Base-by-base conservation (phyloP, 164 flowering plant species). In the Berberis thunbergii region DNA sequence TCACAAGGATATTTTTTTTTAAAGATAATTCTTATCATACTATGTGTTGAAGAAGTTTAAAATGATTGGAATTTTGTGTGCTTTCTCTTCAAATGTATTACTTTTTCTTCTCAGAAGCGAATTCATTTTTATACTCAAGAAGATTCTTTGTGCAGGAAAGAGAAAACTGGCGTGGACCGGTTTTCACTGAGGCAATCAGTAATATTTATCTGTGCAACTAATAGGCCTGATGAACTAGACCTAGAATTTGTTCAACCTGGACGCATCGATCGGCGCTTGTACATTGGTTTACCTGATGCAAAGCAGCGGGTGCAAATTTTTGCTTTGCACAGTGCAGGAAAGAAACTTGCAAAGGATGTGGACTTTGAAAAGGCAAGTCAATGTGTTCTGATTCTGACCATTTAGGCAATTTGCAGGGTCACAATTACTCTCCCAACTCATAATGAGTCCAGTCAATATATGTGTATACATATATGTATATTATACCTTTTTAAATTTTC, bases 141-240 rank as follows among this genome's bases (percentile, higher is more conserved):
- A 42, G 4, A 41, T 50, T 10, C 55, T 43, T 6, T 64, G 12
- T 67, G 13, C 77, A 94, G 99, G 69, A 89, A 84, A 77, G 97
- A 86, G 64, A 87, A 72, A 78, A 91, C 80, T 50, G 99, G 99
- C 8, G 76, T 89, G 57, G 99, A 94, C 71, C 82, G 96, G 62
- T 87, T 77, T 74, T 91, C 99, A 49, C 77, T 86, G 7, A 74
- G 84, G 71, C 99, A 94, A 83, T 89, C 99, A 75, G 91, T 94
- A 61, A 91, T 94, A 65, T 94, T 94, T 78, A 75, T 94, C 64
- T 94, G 99, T 76, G 99, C 99, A 57, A 94, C 99, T 50, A 94
- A 94, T 83, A 79, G 96, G 73, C 97, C 97, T 49, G 95, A 88
- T 83, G 96, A 87, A 77, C 69, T 94, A 67, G 97, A 94, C 75